These are phyloP conservation scores for Lithospermum erythrorhizon DNA, from an alignment of 257 asterid species.

Conservation along the genomic window DNA sequence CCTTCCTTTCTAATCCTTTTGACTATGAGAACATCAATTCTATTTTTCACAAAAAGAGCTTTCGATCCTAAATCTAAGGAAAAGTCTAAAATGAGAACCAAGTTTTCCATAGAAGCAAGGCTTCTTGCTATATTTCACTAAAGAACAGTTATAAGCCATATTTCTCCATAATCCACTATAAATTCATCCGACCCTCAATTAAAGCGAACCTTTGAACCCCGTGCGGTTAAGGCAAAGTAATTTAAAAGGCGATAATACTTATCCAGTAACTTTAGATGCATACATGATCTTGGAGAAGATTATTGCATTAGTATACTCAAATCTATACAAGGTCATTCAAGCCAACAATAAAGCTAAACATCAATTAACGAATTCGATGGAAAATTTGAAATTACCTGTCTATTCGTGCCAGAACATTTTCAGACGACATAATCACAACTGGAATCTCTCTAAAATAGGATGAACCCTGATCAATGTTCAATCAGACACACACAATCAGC, in stretches of 20 bases:
- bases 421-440: slow-evolving; percentile 97
- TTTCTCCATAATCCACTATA: neutral
- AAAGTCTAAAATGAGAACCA: neutral
- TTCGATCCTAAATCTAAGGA: neutral
- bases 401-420: slow-evolving; percentile 93
- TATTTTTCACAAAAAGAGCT: neutral
- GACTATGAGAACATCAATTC: neutral
- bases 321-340: neutral
- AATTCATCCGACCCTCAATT: neutral
- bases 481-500: neutral
- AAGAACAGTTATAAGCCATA: neutral
- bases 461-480: slow-evolving; percentile 62
- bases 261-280: neutral
- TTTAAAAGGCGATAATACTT: neutral
- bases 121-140: neutral
- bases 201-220: neutral
- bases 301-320: neutral
- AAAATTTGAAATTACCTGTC: slow-evolving; percentile 42
- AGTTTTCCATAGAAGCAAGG: neutral
- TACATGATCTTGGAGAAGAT: neutral
- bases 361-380: neutral
- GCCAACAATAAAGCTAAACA: slow-evolving; percentile 1
- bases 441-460: slow-evolving; percentile 71
- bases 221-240: neutral
- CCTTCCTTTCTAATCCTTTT: neutral